Evolutionary conservation across 1,284 basidiomycete species (phyloP).

Genomic region (Sporisorium sorghi): DNA sequence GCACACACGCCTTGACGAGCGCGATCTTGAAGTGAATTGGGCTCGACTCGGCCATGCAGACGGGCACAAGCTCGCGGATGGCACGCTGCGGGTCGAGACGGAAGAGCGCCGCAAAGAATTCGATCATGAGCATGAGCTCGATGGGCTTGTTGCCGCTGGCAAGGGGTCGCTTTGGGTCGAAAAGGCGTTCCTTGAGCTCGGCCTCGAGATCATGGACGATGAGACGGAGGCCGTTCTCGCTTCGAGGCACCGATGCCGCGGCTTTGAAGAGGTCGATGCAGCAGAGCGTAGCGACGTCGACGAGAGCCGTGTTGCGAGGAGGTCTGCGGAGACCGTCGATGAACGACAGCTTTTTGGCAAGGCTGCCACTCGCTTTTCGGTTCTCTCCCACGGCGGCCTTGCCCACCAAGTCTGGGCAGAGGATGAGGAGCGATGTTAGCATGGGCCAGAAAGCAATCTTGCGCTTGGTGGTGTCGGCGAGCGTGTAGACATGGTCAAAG

Average conservation of each 20-base stretch:
- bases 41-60: conserved; percentile 53
- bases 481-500: conserved; percentile 66
- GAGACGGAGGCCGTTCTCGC: conserved; percentile 75
- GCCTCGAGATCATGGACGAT: conserved; percentile 72
- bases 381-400: conserved; percentile 70
- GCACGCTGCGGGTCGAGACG: conserved; percentile 62
- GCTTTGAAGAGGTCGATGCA: conserved; percentile 84
- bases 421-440: conserved; percentile 80
- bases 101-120: conserved; percentile 63
- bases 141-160: conserved; percentile 53
- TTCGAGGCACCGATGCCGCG: conserved; percentile 77
- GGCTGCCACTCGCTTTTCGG: conserved; percentile 59
- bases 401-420: conserved; percentile 80
- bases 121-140: conserved; percentile 63
- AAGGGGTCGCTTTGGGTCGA: conserved; percentile 57
- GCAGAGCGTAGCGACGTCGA: conserved; percentile 79
- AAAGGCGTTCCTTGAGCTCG: conserved; percentile 60
- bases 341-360: conserved; percentile 71
- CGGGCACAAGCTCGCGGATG: conserved; percentile 53
- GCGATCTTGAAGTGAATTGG: conserved; percentile 58
- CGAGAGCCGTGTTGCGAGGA: conserved; percentile 68
- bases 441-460: conserved; percentile 82
- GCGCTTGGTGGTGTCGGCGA: conserved; percentile 72
- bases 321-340: conserved; percentile 70
- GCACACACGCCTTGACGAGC: conserved; percentile 57